Base-by-base conservation (phyloP, 2,329 filamentous ascomycete species). In the Pseudomassariella vexata region DNA sequence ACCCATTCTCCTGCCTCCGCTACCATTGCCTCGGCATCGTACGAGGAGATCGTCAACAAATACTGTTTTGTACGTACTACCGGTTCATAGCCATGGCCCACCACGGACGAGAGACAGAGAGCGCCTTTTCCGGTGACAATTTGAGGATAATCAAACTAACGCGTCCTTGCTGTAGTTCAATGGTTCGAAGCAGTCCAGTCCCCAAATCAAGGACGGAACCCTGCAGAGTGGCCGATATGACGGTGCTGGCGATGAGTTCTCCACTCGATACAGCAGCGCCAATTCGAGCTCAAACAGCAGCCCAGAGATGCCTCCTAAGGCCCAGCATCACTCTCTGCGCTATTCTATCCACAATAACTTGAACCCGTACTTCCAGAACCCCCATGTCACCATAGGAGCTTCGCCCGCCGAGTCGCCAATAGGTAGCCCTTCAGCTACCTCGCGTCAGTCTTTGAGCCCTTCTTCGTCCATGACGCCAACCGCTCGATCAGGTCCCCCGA, bases 1-100 rank as follows among this genome's bases (percentile, higher is more conserved):
- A 55, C 76, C 60, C 52, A 73, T 62, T 66, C 73, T 52, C 56
- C 69, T 67, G 57, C 62, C 9, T 44, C 51, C 42, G 47, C 63
- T 29, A 62, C 62, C 51, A 81, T 95, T 45, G 77, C 89, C 39
- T 94, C 88, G 43, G 80, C 86, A 39, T 89, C 90, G 38, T 96
- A 98, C 59, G 86, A 94, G 63, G 92, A 98, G 64, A 76, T 98
- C 45, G 84, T 98, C 60, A 89, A 94, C 70, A 95, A 94, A 70
- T 98, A 95, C 73, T 98, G 92, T 74, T 98, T 96, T 78, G 90
- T 95, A 90, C 79, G 90, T 94, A 73, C 73, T 55, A 61, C 60
- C 16, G 15, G 17, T 29, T 32, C 26, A 45, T 41, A 42, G 22
- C 11, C 27, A 26, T 23, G 35, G 21, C 34, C 33, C 35, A 28